Base-by-base conservation (phyloP, 2,329 filamentous ascomycete genomes). In the Trichoderma asperellum region DNA sequence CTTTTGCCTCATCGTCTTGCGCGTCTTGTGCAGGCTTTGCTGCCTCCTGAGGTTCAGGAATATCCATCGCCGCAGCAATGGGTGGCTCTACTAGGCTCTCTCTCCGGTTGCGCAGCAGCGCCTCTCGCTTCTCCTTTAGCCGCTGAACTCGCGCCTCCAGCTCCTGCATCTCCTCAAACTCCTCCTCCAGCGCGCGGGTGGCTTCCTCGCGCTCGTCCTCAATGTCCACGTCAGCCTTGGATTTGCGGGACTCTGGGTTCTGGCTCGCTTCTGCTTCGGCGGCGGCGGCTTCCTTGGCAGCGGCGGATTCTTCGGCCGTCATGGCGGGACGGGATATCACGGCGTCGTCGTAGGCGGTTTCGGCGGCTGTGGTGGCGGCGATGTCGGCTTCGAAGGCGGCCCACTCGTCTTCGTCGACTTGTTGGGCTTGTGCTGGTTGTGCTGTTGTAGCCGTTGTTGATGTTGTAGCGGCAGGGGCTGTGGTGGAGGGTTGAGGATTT, bases 381-480 rank as follows among this genome's bases (percentile, higher is more conserved):
- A 97, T 89, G 66, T 97, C 92, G 2, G 92, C 91, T 77, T 97
- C 91, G 76, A 97, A 96, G 10, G 92, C 92, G 2, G 92, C 91
- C 92, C 92, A 96, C 79, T 96, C 92, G 66, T 90, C 88, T 75
- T 97, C 92, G 76, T 94, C 89, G 10, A 84, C 81, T 8, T 77
- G 72, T 70, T 56, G 73, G 65, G 58, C 12, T 40, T 40, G 32
- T 56, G 75, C 0, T 73, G 74, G 4, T 43, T 8, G 32, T 53
- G 12, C 69, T 40, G 73, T 70, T 47, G 70, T 12, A 74, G 0
- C 72, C 74, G 5, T 73, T 69, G 8, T 10, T n/a, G 24, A 7
- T n/a, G 37, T 10, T 11, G 29, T 32, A 8, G 32, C 32, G 32
- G 32, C 4, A 8, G 32, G 5, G 14, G 74, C 10, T 37, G 58